Percentiles rank a stretch among this genome's conserved stretches.
Evolutionary conservation across 225 moss, liverwort and hornwort genomes (phyloP).

Genomic region (Straminergon stramineum): DNA sequence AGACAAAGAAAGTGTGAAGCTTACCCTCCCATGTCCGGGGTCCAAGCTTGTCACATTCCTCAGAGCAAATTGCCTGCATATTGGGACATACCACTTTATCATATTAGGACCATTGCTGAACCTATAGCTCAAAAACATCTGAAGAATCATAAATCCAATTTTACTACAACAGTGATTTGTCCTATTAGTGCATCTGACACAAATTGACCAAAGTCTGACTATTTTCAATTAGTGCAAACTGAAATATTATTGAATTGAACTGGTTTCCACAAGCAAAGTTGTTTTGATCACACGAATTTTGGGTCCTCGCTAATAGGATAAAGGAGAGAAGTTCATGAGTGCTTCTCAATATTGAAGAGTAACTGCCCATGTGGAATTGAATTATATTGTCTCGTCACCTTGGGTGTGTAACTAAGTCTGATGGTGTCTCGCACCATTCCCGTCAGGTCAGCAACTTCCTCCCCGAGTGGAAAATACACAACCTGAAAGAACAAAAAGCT

Average conservation of each 20-base stretch:
- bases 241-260: not conserved
- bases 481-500: constrained; percentile 14
- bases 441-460: constrained; percentile 46
- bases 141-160: not conserved
- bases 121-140: not conserved
- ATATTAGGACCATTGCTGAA: not conserved
- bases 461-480: constrained; percentile 41
- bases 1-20: not conserved
- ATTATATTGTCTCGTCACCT: constrained; percentile 9
- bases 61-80: constrained; percentile 39
- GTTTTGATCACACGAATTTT: not conserved
- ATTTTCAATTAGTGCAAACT: not conserved
- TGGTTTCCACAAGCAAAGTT: not conserved
- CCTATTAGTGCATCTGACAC: not conserved
- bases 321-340: not conserved
- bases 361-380: not conserved
- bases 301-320: not conserved
- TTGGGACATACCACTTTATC: not conserved
- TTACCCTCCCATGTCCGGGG: constrained; percentile 43
- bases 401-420: constrained; percentile 21
- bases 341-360: not conserved
- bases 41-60: constrained; percentile 37
- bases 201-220: not conserved
- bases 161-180: not conserved
- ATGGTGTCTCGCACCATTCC: constrained; percentile 59